Evolutionary conservation across 2,329 filamentous ascomycete species (phyloP).

Genomic region (Colletotrichum cereale): DNA sequence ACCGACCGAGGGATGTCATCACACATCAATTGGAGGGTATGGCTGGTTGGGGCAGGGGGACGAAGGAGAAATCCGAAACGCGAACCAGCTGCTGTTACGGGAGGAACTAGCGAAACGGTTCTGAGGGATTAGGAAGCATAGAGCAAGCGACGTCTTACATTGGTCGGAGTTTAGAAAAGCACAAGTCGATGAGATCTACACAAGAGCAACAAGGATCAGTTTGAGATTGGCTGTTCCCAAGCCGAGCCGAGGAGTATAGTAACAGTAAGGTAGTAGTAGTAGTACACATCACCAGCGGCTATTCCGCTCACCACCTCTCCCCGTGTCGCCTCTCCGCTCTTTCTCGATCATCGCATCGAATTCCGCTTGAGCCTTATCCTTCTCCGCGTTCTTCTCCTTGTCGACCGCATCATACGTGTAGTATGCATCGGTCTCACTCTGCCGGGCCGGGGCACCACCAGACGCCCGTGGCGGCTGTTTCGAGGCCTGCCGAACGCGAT

Average conservation of each 20-base stretch:
- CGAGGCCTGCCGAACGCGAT: slow-evolving; percentile 57
- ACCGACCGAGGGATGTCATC: neutral
- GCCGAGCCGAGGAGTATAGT: neutral
- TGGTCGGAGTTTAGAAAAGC: neutral
- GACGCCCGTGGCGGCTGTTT: slow-evolving; percentile 27
- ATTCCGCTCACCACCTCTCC: slow-evolving; percentile 7
- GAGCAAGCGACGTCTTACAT: neutral
- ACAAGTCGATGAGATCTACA: neutral
- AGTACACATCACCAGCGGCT: slow-evolving; percentile 27
- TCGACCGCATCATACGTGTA: slow-evolving; percentile 54
- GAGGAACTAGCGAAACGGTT: neutral
- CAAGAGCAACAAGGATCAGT: too few relatives aligned
- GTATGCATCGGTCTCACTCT: slow-evolving; percentile 42
- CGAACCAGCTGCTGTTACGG: neutral
- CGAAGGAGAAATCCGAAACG: too few relatives aligned
- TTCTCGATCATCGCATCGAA: slow-evolving; percentile 63
- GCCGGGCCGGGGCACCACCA: slow-evolving; percentile 21
- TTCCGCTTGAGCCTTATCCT: slow-evolving; percentile 62
- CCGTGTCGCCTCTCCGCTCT: slow-evolving; percentile 49
- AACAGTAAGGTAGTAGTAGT: neutral
- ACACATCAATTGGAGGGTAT: neutral
- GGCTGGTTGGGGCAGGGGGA: neutral
- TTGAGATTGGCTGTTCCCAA: neutral
- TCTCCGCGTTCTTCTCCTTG: slow-evolving; percentile 53
- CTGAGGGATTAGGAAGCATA: neutral